Base-by-base conservation (phyloP, 1,139 yeast genomes). In the Candida sanyaensis region DNA sequence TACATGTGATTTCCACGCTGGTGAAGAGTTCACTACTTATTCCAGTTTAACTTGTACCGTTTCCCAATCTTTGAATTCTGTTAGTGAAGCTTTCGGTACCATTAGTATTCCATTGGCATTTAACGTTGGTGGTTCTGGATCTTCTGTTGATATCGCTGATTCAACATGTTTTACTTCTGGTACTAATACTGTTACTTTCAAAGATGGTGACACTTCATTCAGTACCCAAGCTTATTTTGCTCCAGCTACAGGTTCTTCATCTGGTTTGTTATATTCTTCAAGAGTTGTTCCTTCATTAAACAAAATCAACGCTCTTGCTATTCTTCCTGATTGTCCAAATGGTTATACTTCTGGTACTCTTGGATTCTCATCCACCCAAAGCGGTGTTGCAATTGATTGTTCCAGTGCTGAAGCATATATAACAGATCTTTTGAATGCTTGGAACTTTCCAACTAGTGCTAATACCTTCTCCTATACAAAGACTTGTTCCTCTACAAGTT, bases 21-120 rank as follows among this genome's bases (percentile, higher is more conserved):
- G 71, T 30, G 67, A 61, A 33, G 28, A 56, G 7, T 36, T 59
- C 13, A 59, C 61, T 11, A 47, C 63, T 9, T 61, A 49, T 48
- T 64, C 71, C 1, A 46, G 56, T 29, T 43, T 69, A 12, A 48
- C 46, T 4, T 69, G 75, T 65, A 58, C 58, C 1, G 66, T 57
- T 11, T 41, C 33, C 0, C 3, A 57, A 1, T 40, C 41, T 13
- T 50, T 57, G 5, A 36, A 32, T n/a, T 7, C 50, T 2, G 17
- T 17, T 2, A 29, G 38, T 4, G 11, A 17, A 13, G 52, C 50
- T 23, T 7, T 28, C 21, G 55, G 55, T 9, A 43, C 60, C 4
- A 52, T 65, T 6, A 44, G 47, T 6, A 56, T 70, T 33, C 71
- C 73, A 3, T 36, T 69, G 23, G 48, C 63, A 1, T 69, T 67